phyloP scores from a whole-genome alignment of 208 protist genomes.

The Lotmaria passim region DNA sequence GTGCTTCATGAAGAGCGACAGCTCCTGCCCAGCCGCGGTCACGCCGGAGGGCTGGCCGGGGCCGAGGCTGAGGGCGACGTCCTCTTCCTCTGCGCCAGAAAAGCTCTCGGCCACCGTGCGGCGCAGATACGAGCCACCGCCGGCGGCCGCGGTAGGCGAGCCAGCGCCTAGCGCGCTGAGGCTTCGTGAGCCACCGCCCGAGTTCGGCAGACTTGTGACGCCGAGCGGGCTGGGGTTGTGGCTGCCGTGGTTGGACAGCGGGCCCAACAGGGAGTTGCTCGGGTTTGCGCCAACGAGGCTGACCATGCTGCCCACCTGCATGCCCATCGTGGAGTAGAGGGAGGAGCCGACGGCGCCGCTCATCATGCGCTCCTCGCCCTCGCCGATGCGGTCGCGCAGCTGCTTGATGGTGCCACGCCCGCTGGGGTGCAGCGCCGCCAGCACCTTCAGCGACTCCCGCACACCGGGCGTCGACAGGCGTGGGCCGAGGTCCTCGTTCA shows the following conservation, averaged over 20 bases:
- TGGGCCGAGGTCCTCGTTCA: constrained; percentile 79
- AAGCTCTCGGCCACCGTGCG: constrained; percentile 30
- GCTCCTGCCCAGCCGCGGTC: constrained; percentile 45
- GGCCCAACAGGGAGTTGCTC: constrained; percentile 25
- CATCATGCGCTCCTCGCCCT: constrained; percentile 49
- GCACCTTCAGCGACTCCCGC: constrained; percentile 77
- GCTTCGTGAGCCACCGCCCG: constrained; percentile 14
- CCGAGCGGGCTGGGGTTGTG: neutral
- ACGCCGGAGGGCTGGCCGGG: constrained; percentile 5
- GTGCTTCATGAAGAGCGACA: constrained; percentile 85
- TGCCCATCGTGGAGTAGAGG: constrained; percentile 17
- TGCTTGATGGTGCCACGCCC: constrained; percentile 67
- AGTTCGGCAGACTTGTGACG: constrained; percentile 18
- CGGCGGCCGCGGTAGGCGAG: constrained; percentile 11
- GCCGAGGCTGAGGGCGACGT: constrained; percentile 27
- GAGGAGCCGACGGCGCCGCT: constrained; percentile 15
- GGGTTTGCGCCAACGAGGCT: constrained; percentile 25
- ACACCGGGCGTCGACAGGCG: constrained; percentile 81
- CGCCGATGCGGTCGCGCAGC: constrained; percentile 65
- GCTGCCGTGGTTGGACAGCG: constrained; percentile 23
- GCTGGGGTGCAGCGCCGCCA: constrained; percentile 73
- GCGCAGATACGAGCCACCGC: constrained; percentile 32
- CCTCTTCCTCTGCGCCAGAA: constrained; percentile 27
- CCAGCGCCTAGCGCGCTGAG: constrained; percentile 9
- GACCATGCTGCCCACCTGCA: constrained; percentile 20